These are phyloP conservation scores for Cynara cardunculus DNA, from an alignment of 129 eudicot species.

Conservation along the genomic window DNA sequence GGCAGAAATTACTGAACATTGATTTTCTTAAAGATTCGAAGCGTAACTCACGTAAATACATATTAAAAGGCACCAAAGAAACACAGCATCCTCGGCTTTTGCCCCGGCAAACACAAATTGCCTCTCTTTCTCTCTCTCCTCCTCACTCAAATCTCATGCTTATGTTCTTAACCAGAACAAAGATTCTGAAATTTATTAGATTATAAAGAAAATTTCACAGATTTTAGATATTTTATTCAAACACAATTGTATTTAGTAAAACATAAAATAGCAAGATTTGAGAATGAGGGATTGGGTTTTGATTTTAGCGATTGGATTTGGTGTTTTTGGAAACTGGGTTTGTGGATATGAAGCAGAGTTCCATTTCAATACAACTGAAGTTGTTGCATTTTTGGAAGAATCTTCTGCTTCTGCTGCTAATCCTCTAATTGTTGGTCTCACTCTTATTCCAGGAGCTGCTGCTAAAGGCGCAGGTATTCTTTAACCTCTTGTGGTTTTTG, in stretches of 20 bases:
- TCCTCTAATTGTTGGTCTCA: conserved; percentile 59
- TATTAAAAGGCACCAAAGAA: conserved; percentile 4
- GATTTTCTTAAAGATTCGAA: conserved; percentile 25
- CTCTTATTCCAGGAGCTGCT: conserved; percentile 79
- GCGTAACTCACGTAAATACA: conserved; percentile 21
- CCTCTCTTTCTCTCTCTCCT: conserved; percentile 1
- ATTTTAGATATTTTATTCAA: not conserved
- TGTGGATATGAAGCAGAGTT: conserved; percentile 30
- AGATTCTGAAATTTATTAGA: conserved; percentile 13
- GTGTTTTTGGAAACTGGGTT: conserved; percentile 13
- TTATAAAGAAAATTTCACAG: not conserved
- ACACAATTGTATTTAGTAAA: not conserved
- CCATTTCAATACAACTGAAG: conserved; percentile 40
- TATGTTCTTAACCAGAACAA: conserved; percentile 9
- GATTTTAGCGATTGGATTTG: conserved; percentile 16
- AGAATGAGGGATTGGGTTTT: conserved; percentile 33
- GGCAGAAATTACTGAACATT: not conserved
- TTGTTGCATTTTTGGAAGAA: conserved; percentile 40
- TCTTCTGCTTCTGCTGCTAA: conserved; percentile 38
- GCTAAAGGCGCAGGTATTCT: conserved; percentile 76
- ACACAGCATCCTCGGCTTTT: conserved; percentile 10
- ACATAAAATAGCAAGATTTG: conserved; percentile 13
- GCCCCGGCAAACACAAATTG: conserved; percentile 16
- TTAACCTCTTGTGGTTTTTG: not conserved
- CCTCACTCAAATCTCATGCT: conserved; percentile 12